These are phyloP conservation scores for Aspergillus costaricaensis DNA, from an alignment of 2,329 filamentous ascomycete genomes.

Conservation along the genomic window DNA sequence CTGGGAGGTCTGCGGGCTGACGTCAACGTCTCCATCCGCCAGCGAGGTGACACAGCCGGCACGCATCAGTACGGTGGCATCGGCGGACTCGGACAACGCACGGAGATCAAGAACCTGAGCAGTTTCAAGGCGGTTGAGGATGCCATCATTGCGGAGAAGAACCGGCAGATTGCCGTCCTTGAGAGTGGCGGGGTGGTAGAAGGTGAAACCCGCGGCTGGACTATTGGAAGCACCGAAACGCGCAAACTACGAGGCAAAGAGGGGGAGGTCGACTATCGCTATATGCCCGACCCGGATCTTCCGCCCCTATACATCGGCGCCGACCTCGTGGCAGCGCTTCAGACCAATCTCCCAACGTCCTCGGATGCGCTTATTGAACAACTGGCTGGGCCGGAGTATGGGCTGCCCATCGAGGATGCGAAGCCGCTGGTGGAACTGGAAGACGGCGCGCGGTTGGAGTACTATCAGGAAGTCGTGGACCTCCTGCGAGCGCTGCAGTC, in stretches of 20 bases:
- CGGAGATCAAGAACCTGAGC: conserved; percentile 96
- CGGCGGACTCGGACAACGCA: conserved; percentile 74
- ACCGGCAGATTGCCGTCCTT: conserved; percentile 80
- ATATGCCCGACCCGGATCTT: conserved; percentile 96
- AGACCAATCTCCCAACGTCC: conserved; percentile 64
- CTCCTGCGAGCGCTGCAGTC: conserved; percentile 33
- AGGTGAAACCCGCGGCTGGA: conserved; percentile 93
- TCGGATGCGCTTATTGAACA: conserved; percentile 70
- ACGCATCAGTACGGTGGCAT: conserved; percentile 58
- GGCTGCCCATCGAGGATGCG: conserved; percentile 78
- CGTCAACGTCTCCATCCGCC: conserved; percentile 86
- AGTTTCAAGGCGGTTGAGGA: conserved; percentile 95
- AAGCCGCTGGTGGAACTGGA: conserved; percentile 76
- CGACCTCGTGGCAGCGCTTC: conserved; percentile 68
- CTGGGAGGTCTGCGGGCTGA: conserved; percentile 86
- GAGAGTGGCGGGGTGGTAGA: conserved; percentile 72
- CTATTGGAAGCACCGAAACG: conserved; percentile 79
- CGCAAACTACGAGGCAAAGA: conserved; percentile 85
- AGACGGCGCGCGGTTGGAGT: conserved; percentile 76
- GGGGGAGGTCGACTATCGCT: conserved; percentile 94
- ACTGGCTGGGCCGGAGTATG: conserved; percentile 62
- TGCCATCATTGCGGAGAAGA: conserved; percentile 85
- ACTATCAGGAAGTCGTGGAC: conserved; percentile 60
- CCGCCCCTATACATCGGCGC: conserved; percentile 72
- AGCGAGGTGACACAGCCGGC: conserved; percentile 53